Conservation (phyloP, 176 grass and related monocot genomes). For the Rhynchospora breviuscula region DNA sequence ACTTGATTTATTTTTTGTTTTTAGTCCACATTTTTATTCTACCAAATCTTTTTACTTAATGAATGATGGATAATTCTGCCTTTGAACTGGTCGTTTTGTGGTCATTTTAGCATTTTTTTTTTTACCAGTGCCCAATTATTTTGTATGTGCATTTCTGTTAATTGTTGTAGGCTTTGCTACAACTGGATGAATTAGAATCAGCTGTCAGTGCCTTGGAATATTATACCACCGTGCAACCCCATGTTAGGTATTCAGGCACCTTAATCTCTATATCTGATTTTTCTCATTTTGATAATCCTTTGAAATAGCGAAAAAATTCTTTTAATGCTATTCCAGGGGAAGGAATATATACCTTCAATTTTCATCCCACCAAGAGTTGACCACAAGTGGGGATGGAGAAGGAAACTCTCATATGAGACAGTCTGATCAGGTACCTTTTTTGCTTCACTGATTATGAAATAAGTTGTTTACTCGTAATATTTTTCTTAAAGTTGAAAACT, state of each 20-base stretch:
- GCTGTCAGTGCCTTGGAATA: slow-evolving; percentile 77
- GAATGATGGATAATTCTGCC: background rate
- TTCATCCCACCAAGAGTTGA: slow-evolving; percentile 96
- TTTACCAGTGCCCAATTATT: background rate
- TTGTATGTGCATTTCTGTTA: background rate
- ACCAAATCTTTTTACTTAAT: background rate
- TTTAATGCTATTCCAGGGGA: slow-evolving; percentile 57
- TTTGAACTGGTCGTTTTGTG: background rate
- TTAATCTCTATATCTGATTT: background rate
- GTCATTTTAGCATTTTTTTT: background rate
- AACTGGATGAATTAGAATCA: slow-evolving; percentile 81
- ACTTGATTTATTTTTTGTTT: background rate
- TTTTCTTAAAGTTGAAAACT: background rate
- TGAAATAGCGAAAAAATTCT: background rate
- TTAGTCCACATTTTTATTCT: background rate
- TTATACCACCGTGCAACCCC: slow-evolving; percentile 79
- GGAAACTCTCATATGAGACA: slow-evolving; percentile 83
- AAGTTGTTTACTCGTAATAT: background rate
- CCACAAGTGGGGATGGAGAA: slow-evolving; percentile 47
- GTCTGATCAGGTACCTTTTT: slow-evolving; percentile 75
- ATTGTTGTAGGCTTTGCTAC: slow-evolving; percentile 61
- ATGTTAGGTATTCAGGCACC: slow-evolving; percentile 57
- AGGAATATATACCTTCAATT: slow-evolving; percentile 98
- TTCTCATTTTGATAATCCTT: slow-evolving; percentile 9
- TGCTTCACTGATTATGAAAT: background rate